These are phyloP conservation scores for Rutstroemia sp. DNA, from an alignment of 2,329 filamentous ascomycete species.

Conservation along the genomic window DNA sequence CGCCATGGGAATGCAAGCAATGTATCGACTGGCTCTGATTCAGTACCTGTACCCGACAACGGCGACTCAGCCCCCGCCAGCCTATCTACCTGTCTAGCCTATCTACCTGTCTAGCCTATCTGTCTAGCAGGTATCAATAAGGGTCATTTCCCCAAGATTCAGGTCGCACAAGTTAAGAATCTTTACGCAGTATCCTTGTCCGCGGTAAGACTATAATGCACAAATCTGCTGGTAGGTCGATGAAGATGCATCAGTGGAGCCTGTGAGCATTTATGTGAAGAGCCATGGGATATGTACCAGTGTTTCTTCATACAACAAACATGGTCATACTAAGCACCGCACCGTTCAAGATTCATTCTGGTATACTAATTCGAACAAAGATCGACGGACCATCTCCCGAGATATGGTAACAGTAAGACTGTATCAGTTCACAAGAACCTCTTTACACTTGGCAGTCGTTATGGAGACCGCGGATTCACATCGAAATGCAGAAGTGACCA, in stretches of 20 bases:
- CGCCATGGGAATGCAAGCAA: background rate
- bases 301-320: no score
- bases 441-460: no score
- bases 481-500: background rate
- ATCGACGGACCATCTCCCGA: background rate
- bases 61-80: slow-evolving; percentile 7
- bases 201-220: background rate
- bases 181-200: background rate
- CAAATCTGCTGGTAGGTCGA: no score
- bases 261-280: no score
- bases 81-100: background rate
- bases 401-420: background rate
- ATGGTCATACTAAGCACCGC: no score
- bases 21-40: background rate
- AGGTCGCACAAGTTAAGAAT: background rate
- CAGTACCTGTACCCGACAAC: background rate
- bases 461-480: no score
- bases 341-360: no score
- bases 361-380: background rate
- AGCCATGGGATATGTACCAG: no score
- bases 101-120: no score
- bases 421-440: background rate
- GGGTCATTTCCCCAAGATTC: background rate
- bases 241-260: no score
- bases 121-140: background rate